phyloP scores from a whole-genome alignment of 2,329 filamentous ascomycete species.

The Aspergillus arachidicola region DNA sequence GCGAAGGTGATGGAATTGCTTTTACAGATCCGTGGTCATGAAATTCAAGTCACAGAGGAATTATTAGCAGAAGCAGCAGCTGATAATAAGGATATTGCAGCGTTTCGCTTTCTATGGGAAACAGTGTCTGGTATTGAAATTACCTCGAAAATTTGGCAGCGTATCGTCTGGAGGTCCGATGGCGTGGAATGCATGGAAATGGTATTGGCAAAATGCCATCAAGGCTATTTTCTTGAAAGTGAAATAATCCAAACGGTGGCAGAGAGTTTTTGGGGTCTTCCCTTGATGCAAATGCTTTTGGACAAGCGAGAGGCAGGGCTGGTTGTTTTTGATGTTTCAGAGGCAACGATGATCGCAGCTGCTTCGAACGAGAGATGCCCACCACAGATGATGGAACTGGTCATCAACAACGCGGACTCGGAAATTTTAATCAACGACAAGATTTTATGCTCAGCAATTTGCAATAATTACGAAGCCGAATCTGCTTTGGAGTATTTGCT shows the following conservation, averaged over 20 bases:
- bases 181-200: neutral
- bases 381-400: neutral
- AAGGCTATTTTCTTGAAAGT: neutral
- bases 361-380: accelerated
- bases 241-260: neutral
- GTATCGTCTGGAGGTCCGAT: accelerated
- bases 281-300: neutral
- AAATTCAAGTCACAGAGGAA: neutral
- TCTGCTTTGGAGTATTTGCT: neutral
- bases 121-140: neutral
- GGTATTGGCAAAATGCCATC: neutral
- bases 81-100: accelerated
- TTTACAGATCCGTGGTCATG: neutral
- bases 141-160: neutral
- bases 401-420: neutral
- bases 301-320: neutral
- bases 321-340: neutral
- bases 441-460: neutral
- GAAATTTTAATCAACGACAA: neutral
- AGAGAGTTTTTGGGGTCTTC: accelerated
- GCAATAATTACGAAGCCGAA: accelerated
- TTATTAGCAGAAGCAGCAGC: neutral
- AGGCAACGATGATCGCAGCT: neutral
- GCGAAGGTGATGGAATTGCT: neutral
- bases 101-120: neutral